Evolutionary conservation across 305 asterid species (phyloP).

Genomic region (Solanum hybrid): DNA sequence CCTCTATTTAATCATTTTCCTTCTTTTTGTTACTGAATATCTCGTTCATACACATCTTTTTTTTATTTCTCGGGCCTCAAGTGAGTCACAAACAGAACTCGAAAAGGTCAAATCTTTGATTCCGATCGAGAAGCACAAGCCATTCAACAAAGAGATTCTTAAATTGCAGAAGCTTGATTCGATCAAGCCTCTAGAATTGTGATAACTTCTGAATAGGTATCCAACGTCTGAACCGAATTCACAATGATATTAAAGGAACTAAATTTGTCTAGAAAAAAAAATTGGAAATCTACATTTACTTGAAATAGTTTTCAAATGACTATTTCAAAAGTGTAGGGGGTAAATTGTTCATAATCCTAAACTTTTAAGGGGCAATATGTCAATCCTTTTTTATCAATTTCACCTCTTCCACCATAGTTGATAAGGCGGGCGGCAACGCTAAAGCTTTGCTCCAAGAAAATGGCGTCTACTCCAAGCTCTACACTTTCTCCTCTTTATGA

Average conservation of each 20-base stretch:
- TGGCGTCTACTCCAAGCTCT: conserved; percentile 55
- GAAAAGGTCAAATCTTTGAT: background rate
- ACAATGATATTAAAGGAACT: background rate
- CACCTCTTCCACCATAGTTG: background rate
- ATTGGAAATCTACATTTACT: background rate
- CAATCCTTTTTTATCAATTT: background rate
- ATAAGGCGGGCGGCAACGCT: background rate
- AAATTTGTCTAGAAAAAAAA: background rate
- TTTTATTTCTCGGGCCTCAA: fast-evolving
- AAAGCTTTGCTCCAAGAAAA: conserved; percentile 11
- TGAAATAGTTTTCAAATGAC: background rate
- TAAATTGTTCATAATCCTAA: background rate
- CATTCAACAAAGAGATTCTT: background rate
- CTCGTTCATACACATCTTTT: background rate
- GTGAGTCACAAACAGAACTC: fast-evolving
- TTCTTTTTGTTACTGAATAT: too few relatives aligned
- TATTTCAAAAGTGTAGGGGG: background rate
- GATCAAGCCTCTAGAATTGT: background rate
- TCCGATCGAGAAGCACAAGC: fast-evolving
- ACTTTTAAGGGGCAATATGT: background rate
- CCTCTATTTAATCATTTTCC: too few relatives aligned
- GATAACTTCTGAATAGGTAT: background rate
- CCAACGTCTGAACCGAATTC: background rate
- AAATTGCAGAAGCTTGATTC: background rate
- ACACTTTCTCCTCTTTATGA: conserved; percentile 39